These are phyloP conservation scores for Sporothrix inflata DNA, from an alignment of 2,329 filamentous ascomycete genomes.

Conservation along the genomic window DNA sequence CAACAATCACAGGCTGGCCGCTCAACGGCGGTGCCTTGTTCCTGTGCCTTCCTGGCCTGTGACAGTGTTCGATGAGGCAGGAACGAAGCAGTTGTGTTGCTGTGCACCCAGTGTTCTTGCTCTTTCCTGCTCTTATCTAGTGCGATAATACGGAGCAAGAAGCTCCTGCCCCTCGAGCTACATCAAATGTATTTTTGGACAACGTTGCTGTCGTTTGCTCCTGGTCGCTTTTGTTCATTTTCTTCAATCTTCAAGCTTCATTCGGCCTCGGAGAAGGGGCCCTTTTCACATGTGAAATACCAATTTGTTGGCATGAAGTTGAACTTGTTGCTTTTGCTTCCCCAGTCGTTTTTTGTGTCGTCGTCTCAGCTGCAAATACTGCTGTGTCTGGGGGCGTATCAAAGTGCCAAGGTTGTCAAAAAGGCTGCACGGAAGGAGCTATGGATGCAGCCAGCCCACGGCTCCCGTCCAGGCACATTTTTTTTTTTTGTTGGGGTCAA, in stretches of 20 bases:
- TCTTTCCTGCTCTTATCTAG: neutral
- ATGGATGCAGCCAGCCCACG: neutral
- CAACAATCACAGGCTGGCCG: neutral
- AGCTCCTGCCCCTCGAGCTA: neutral
- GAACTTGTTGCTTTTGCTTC: neutral
- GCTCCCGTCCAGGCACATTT: constrained; percentile 9
- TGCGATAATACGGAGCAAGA: neutral
- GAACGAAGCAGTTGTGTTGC: neutral
- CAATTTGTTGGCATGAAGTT: neutral
- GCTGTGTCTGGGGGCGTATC: neutral
- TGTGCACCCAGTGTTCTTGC: neutral
- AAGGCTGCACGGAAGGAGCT: neutral
- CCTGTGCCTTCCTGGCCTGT: neutral
- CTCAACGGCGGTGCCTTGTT: neutral
- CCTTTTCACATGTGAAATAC: neutral
- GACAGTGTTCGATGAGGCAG: neutral
- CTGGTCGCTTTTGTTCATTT: neutral
- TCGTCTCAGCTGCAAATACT: neutral
- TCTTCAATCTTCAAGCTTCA: neutral
- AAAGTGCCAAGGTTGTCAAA: neutral
- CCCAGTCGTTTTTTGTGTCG: neutral
- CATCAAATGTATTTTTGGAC: neutral
- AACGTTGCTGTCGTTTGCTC: neutral
- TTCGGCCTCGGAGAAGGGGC: neutral
- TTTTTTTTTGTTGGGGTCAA: constrained; percentile 30